Base-by-base conservation (phyloP, 202 grass and related monocot genomes). In the Digitaria exilis region DNA sequence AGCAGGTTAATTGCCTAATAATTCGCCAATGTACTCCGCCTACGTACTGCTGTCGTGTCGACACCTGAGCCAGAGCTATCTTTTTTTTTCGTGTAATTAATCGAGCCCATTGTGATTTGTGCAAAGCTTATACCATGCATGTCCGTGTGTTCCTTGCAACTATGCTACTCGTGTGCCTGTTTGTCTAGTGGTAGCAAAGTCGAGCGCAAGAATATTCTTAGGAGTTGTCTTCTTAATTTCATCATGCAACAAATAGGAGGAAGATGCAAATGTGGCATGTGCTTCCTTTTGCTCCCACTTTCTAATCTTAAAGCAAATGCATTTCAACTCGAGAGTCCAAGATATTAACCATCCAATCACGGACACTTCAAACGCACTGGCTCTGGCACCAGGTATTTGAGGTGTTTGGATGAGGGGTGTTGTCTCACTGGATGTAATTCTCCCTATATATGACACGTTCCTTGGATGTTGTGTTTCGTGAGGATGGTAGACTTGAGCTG, bases 71-170 rank as follows among this genome's bases (percentile, higher is more conserved):
- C 74, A 56, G 61, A 48, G 45, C 80, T 58, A 86, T 76, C 67
- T 32, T 80, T 68, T 82, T 82, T 92, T 84, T 77, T 52, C 8
- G 75, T 85, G 76, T 91, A 82, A 58, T 45, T 72, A 82, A 42
- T 88, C 32, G 35, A 65, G 4, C 46, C 28, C 42, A 7, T 81
- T 49, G 30, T 82, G 14, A 6, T 84, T 66, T 19, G 35, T 75
- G 65, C 65, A 78, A 72, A 73, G 25, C 13, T 49, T 46, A 43
- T 21, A 52, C 49, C 28, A 31, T 72, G 74, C 28, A 31, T 72
- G 74, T 42, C 52, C 73, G 12, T 48, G 28, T 77, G 26, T 51
- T 73, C 5, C 48, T 29, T 52, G 68, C 35, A 48, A 62, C 25
- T 54, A 5, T 72, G 14, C 29, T 48, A 15, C 6, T 21, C 5